Percentiles rank a stretch among this genome's conserved stretches.
phyloP scores from a whole-genome alignment of 208 protist genomes.

The Crithidia sp. region DNA sequence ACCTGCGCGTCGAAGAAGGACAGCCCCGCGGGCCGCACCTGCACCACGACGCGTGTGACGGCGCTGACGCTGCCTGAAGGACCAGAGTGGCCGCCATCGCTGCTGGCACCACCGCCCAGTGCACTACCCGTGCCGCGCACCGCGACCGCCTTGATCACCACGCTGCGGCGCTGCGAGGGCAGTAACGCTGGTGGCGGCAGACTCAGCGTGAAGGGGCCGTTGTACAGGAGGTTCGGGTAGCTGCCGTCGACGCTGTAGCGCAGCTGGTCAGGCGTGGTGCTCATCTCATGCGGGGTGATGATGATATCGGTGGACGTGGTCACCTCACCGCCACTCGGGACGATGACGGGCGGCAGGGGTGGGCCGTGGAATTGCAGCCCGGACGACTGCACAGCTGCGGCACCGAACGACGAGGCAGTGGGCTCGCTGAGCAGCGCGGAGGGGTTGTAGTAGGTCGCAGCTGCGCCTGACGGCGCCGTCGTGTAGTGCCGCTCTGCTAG shows the following conservation, averaged over 20 bases:
- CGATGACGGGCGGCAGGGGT: constrained; percentile 55
- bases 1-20: constrained; percentile 71
- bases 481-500: constrained; percentile 11
- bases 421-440: neutral
- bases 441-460: neutral
- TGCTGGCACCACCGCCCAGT: neutral
- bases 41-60: constrained; percentile 49
- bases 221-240: constrained; percentile 77
- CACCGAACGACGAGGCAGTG: too few relatives aligned
- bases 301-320: constrained; percentile 73
- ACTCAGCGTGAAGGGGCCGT: constrained; percentile 74
- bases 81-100: neutral
- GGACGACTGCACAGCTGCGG: constrained; percentile 7
- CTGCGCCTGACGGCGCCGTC: neutral
- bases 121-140: constrained; percentile 22
- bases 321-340: constrained; percentile 63
- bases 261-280: constrained; percentile 60
- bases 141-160: constrained; percentile 59
- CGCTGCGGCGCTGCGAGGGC: constrained; percentile 26
- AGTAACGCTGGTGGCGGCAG: constrained; percentile 40
- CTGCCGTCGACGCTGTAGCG: constrained; percentile 85
- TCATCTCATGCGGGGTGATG: constrained; percentile 57
- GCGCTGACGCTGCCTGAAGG: constrained; percentile 37
- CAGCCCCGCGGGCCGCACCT: constrained; percentile 54
- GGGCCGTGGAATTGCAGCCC: neutral